Base-by-base conservation (phyloP, 345 rosid species). In the Murraya koenigii region DNA sequence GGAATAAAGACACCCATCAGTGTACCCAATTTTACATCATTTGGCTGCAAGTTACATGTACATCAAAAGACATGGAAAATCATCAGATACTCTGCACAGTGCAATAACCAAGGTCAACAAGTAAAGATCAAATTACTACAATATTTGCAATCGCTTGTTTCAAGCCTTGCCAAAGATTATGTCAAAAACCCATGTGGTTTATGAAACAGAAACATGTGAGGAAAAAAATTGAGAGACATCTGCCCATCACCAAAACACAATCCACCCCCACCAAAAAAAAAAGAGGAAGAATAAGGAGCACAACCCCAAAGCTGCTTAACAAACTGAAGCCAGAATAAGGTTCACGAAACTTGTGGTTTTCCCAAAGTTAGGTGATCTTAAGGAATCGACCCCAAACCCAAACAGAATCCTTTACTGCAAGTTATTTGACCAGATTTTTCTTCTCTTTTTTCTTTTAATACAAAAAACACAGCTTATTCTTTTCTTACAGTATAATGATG, bases 1-100 rank as follows among this genome's bases (percentile, higher is more conserved):
- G 99, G 99, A 69, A 97, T 84, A 66, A 97, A 97, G 71, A 97
- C 99, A 76, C 99, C 99, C 98, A 97, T 97, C 98, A 97, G 44
- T 36, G 99, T 97, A 47, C 98, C 97, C 87, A 94, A 75, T 90
- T 97, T 94, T 78, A 87, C 78, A 63, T 85, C 92, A 69, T 82
- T 76, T 69, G 85, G 82, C 98, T 97, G 94, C 91, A 88, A 66
- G 55, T 69, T 75, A 82, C 62, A 77, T 65, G 80, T 76, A 82
- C 49, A 81, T 69, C 74, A 74, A 47, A 56, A 77, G 79, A 75
- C 78, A 62, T 71, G 38, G 28, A 79, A 84, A 67, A 72, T 38
- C 71, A 73, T 69, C 71, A 86, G 56, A 79, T 83, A 66, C 26
- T 26, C 22, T 64, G 69, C 17, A 80, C 6, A 39, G 44, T 47